Base-by-base conservation (phyloP, 2,329 filamentous ascomycete genomes). In the Arthrobotrys megalospora region DNA sequence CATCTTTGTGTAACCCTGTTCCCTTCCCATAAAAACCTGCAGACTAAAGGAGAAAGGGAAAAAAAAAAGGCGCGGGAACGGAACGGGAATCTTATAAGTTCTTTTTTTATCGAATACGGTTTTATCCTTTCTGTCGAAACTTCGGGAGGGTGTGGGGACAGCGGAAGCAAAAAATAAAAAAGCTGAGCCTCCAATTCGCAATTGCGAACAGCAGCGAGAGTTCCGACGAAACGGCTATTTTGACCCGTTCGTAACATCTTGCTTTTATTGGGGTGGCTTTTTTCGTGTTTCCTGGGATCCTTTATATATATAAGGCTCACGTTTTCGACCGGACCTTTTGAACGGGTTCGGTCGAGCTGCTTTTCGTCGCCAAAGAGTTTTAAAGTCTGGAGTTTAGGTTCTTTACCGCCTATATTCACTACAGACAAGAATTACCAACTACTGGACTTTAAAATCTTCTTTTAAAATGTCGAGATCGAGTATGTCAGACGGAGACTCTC, bases 31-130 rank as follows among this genome's bases (percentile, higher is more conserved):
- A 36, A 38, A 58, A 58, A 38, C n/a, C 34, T 60, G 55, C 55
- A 60, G 55, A 43, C 55, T 60, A 60, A 60, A 60, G 55, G 55
- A 32, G 53, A 21, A 58, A 38, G n/a, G n/a, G n/a, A 43, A 16
- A 38, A 10, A 60, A 43, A 60, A n/a, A 24, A 48, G 36, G 24
- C 12, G 55, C 55, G 55, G 55, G 36, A 60, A 60, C 55, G 55
- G 55, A 60, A 28, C 55, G 55, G 55, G 55, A 58, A 60, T 60
- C 36, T 43, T 43, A n/a, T 43, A 41, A 36, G 19, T 38, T 38
- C 36, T 38, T 38, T 14, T 11, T 14, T 38, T 38, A 14, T 38
- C 50, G 7, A 16, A 53, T 53, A 34, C 50, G 50, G 50, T 32
- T 53, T 53, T 53, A 53, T 50, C 47, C 47, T 28, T 14, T 50